Conservation (phyloP, 257 asterid genomes). For the Henckelia pumila region DNA sequence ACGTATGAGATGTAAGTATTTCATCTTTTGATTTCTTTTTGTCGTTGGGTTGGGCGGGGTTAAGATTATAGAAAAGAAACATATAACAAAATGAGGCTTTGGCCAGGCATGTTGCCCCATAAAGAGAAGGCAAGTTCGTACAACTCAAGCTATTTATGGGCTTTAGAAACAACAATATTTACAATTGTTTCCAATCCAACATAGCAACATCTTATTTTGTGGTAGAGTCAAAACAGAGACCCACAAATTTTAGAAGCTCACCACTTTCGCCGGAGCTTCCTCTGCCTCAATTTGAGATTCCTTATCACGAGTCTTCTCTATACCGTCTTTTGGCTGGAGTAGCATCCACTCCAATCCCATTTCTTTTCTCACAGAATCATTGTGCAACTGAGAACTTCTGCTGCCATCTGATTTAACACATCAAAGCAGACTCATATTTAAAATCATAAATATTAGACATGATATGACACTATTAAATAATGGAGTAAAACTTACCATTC, state of each 20-base stretch:
- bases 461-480: not conserved
- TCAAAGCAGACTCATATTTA: constrained; percentile 5
- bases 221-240: constrained; percentile 4
- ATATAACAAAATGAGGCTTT: too few species aligned
- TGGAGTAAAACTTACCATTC: constrained; percentile 30
- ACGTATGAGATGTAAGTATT: too few species aligned
- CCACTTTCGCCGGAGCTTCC: constrained; percentile 64
- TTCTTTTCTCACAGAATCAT: constrained; percentile 56
- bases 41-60: too few species aligned
- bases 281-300: constrained; percentile 37
- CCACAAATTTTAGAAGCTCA: constrained; percentile 25
- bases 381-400: constrained; percentile 39
- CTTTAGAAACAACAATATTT: not conserved
- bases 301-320: constrained; percentile 34
- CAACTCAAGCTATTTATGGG: not conserved
- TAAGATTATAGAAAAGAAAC: too few species aligned
- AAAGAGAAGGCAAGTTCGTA: not conserved
- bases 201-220: constrained; percentile 1
- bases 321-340: constrained; percentile 48
- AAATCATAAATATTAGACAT: not conserved
- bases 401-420: constrained; percentile 32
- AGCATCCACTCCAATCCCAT: constrained; percentile 99
- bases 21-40: too few species aligned
- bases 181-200: not conserved
- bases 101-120: too few species aligned